Conservation (phyloP, 2,329 filamentous ascomycete species). For the Anthostomella pinea region DNA sequence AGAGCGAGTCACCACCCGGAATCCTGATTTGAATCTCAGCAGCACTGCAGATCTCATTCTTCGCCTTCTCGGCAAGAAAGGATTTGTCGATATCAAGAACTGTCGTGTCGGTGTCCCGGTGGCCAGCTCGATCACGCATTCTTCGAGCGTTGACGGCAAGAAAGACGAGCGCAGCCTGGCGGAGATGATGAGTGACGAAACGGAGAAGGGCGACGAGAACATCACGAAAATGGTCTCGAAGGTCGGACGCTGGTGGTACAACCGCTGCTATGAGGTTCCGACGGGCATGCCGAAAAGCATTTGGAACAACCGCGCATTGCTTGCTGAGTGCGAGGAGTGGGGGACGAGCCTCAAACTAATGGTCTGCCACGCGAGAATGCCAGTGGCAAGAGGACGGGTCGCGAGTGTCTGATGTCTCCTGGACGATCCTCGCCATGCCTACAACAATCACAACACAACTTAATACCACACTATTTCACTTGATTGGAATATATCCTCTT, state of each 20-base stretch:
- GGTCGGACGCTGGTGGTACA: slow-evolving; percentile 96
- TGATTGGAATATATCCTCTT: slow-evolving; percentile 7
- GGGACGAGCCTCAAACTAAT: slow-evolving; percentile 86
- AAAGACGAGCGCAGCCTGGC: slow-evolving; percentile 57
- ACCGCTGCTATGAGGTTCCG: slow-evolving; percentile 78
- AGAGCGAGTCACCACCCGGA: slow-evolving; percentile 61
- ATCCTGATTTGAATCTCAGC: slow-evolving; percentile 58
- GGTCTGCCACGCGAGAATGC: slow-evolving; percentile 87
- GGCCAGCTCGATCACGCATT: slow-evolving; percentile 47
- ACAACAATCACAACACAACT: not conserved
- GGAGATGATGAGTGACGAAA: slow-evolving; percentile 70
- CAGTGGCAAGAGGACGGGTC: slow-evolving; percentile 47
- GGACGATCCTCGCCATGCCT: not conserved
- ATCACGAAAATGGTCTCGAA: slow-evolving; percentile 91
- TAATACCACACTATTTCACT: not conserved
- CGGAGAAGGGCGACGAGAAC: slow-evolving; percentile 71
- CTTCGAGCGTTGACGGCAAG: slow-evolving; percentile 28
- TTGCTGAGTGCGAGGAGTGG: slow-evolving; percentile 82
- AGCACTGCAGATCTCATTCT: slow-evolving; percentile 61
- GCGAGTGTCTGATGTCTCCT: slow-evolving; percentile 42
- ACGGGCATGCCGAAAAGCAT: slow-evolving; percentile 61
- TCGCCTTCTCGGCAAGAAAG: slow-evolving; percentile 63
- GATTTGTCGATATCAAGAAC: slow-evolving; percentile 70
- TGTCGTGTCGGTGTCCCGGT: slow-evolving; percentile 78
- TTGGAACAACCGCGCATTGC: slow-evolving; percentile 71